Evolutionary conservation across 1,284 basidiomycete genomes (phyloP).

Genomic region (Cryptococcus wingfieldii): DNA sequence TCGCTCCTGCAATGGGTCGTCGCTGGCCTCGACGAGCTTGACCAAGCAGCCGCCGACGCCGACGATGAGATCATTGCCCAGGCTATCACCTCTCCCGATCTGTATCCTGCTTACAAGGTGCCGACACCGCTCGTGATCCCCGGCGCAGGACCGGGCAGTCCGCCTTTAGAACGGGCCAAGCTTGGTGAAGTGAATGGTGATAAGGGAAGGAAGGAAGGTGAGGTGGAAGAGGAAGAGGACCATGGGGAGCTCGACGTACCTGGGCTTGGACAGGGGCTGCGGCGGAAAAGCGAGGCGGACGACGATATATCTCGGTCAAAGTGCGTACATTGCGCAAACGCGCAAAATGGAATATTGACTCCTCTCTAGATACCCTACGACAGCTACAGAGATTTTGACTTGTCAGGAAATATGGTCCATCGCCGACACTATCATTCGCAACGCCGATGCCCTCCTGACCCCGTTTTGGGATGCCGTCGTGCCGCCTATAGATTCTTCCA

Average conservation of each 20-base stretch:
- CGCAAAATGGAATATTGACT: background rate
- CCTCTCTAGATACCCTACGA: conserved; percentile 73
- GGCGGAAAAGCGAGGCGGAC: conserved; percentile 19
- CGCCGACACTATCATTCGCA: conserved; percentile 77
- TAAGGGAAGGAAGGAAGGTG: background rate
- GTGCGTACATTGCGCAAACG: conserved; percentile 16
- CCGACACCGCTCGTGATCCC: conserved; percentile 9
- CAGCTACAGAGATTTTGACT: conserved; percentile 92
- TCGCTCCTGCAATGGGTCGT: conserved; percentile 45
- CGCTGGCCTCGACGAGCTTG: conserved; percentile 45
- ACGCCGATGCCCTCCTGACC: conserved; percentile 57
- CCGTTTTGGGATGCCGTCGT: conserved; percentile 94
- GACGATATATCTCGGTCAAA: conserved; percentile 26
- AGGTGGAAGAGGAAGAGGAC: conserved; percentile 2
- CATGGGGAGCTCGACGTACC: conserved; percentile 12
- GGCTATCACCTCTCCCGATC: conserved; percentile 21
- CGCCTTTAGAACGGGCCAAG: conserved; percentile 27
- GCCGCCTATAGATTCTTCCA: conserved; percentile 25
- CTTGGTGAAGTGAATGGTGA: background rate
- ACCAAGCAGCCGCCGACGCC: conserved; percentile 35
- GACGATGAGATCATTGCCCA: conserved; percentile 27
- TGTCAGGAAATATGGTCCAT: conserved; percentile 87
- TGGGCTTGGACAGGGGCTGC: conserved; percentile 32
- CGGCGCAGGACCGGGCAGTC: conserved; percentile 20
- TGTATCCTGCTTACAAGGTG: conserved; percentile 27